These are phyloP conservation scores for Echinosophora koreensis DNA, from an alignment of 306 rosid species.

Conservation along the genomic window DNA sequence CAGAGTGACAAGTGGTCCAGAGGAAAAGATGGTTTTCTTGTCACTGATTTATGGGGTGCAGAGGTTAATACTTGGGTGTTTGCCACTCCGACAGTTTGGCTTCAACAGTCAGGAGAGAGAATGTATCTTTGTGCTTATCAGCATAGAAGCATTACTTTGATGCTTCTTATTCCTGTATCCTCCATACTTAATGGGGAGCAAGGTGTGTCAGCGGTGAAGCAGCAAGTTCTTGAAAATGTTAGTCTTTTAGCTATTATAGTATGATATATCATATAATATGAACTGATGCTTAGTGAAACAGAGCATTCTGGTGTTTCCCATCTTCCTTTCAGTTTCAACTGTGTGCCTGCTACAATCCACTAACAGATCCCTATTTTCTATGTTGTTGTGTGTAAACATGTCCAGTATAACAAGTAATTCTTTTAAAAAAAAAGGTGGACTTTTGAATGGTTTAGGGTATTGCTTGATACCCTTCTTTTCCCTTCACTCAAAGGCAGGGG, in stretches of 20 bases:
- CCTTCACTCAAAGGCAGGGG: no score
- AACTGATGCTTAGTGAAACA: no score
- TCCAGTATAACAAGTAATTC: no score
- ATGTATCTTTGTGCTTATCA: conserved; percentile 92
- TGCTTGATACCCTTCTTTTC: no score
- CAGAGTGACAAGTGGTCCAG: conserved; percentile 86
- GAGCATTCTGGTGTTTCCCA: no score
- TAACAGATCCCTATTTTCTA: no score
- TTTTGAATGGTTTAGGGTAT: no score
- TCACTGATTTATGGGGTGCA: conserved; percentile 93
- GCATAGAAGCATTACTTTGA: conserved; percentile 82
- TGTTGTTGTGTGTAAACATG: no score
- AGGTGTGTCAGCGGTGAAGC: conserved; percentile 75
- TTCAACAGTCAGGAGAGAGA: conserved; percentile 74
- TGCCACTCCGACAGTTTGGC: conserved; percentile 82
- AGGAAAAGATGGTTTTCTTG: conserved; percentile 93
- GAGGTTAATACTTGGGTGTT: conserved; percentile 66
- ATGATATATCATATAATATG: background rate
- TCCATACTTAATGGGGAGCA: conserved; percentile 82
- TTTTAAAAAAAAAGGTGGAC: no score
- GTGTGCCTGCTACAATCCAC: no score
- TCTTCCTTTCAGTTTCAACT: no score
- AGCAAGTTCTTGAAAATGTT: conserved; percentile 86
- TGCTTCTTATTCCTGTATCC: conserved; percentile 82
- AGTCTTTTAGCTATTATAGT: conserved; percentile 51